Evolutionary conservation across 1,284 basidiomycete genomes (phyloP), one percentile per base, ranked within the genome.

Genomic region (Coriolopsis trogii): DNA sequence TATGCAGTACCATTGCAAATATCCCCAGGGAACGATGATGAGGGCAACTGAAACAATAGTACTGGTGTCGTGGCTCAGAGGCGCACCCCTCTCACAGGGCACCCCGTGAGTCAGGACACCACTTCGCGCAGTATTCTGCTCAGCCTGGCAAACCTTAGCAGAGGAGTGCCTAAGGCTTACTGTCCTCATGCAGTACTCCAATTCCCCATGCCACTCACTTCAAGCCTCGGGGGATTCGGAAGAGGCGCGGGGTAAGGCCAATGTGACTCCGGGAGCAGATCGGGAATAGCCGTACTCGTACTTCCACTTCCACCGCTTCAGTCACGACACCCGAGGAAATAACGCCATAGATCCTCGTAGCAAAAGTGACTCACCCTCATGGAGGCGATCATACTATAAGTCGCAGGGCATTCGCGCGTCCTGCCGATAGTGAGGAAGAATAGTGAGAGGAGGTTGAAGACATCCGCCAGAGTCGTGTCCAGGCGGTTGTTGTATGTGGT

Each of bases 341-440:
- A 34, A 34, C 33, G 33, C 31, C 42, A 20, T 29, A 23, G 30
- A 33, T 25, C 23, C 30, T 47, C 23, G 52, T 37, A 21, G 31
- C 26, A 26, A 23, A 42, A 31, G 40, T 45, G 54, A 86, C 91
- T 80, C 65, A 95, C 93, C 71, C 90, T 75, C 85, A 97, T 96
- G 55, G 89, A 94, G 28, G 93, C 91, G 56, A 98, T 87, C 68
- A 97, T 95, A 57, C 91, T 93, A 70, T 95, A 98, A 0, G 90
- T 92, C 16, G 94, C 95, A 0, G 94, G 93, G 18, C 88, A 89
- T 72, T 97, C 95, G 58, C 87, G 84, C 43, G 91, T 94, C 76
- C 94, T 95, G 40, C 95, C 95, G 60, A 98, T 93, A 29, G 93
- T 93, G 59, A 95, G 82, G 75, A 93, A 96, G 78, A 93, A 94